A percentile compares a stretch with the other conserved stretches of the same genome.
Evolutionary conservation across 2,329 filamentous ascomycete genomes (phyloP).

Genomic region (Westerdykella aurantiaca): DNA sequence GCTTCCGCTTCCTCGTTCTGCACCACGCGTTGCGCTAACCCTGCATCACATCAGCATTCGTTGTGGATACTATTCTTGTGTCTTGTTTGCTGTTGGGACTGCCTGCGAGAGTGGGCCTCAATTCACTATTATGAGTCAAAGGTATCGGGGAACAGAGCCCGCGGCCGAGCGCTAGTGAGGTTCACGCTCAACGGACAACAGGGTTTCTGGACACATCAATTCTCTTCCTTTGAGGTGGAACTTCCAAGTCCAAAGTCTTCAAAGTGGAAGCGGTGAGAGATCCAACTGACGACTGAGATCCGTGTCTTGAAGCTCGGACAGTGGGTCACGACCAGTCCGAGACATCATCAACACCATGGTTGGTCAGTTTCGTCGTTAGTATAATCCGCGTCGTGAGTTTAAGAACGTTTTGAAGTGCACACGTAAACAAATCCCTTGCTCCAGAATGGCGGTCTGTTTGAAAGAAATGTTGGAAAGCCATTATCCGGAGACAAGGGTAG

Average conservation of each 20-base stretch:
- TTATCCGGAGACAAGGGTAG: constrained; percentile 11
- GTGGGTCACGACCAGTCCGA: not conserved
- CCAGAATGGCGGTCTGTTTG: constrained; percentile 14
- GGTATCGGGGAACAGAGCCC: too few relatives aligned
- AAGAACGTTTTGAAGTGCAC: constrained; percentile 7
- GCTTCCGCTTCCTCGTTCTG: constrained; percentile 15
- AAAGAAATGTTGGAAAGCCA: constrained; percentile 7
- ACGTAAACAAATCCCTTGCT: constrained; percentile 9
- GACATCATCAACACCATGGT: too few relatives aligned
- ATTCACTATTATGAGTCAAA: not conserved
- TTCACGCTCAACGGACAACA: too few relatives aligned
- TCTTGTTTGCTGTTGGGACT: too few relatives aligned
- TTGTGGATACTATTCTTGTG: constrained; percentile 7
- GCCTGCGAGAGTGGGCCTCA: constrained; percentile 10
- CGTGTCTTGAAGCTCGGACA: constrained; percentile 13
- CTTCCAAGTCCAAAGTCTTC: constrained; percentile 3
- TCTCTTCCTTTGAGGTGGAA: too few relatives aligned
- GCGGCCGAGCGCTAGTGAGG: too few relatives aligned
- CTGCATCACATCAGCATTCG: constrained; percentile 7
- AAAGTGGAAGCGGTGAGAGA: constrained; percentile 18
- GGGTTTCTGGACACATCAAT: too few relatives aligned
- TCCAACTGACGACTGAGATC: constrained; percentile 17
- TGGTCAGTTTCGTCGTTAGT: constrained; percentile 20
- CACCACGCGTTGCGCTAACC: not conserved
- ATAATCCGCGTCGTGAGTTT: constrained; percentile 9